Base-by-base conservation (phyloP, 345 rosid species). In the Iberis pinnata region DNA sequence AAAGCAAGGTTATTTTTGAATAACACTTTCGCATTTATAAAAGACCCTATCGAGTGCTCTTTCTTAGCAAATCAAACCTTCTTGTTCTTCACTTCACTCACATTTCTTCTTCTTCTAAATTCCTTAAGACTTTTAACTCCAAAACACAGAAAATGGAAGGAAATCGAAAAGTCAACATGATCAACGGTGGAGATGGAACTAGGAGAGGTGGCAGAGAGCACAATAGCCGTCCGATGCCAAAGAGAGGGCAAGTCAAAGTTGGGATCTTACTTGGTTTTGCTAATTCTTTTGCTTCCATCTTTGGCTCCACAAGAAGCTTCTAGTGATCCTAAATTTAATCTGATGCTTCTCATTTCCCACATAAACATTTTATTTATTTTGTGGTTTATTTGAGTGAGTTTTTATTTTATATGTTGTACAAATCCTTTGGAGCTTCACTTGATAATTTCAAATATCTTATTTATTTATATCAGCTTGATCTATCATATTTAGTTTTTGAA, bases 191-290 rank as follows among this genome's bases (percentile, higher is more conserved):
- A 53, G 48, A 53, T 58, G 49, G 61, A 25, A 53, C 71, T 12
- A 61, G 51, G 49, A 57, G 72, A 56, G 8, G 35, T 50, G 35
- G 47, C 1, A 18, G 70, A 66, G 45, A 59, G 9, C 7, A 54
- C 11, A 36, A 29, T n/a, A 35, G 78, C 72, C 88, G 95, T 60
- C 79, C 60, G 55, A 73, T 80, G 9, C 95, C 95, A 1, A 80
- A 76, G 74, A 78, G 95, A 71, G 89, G 95, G 1, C 80, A 70
- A 52, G 82, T 86, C 63, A 86, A 80, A 77, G 67, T 80, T 77
- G 88, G 77, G 4, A 74, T 86, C 25, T 66, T 77, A 17, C 61
- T 77, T 46, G 82, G 76, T 2, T 43, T 86, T 55, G 84, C 80
- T 49, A 74, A 77, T 38, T 51, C 79, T 26, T 50, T 86, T 43